These are phyloP conservation scores for Phytophthora rubi DNA, from an alignment of 352 stramenopile genomes.

Conservation along the genomic window DNA sequence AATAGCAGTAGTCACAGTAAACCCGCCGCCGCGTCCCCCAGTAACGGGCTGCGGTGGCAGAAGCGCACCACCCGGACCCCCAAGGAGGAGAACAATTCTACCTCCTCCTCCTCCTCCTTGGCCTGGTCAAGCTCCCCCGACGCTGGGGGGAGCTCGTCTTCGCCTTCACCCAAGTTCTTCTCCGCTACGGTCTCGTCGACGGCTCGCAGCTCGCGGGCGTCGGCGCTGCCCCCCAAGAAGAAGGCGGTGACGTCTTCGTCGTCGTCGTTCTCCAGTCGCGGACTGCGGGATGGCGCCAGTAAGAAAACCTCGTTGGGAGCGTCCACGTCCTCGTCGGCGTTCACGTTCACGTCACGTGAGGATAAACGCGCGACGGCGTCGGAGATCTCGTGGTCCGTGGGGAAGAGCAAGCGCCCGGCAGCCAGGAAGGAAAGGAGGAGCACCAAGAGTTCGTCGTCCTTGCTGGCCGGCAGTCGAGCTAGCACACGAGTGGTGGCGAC, in stretches of 20 bases:
- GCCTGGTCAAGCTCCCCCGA: slow-evolving; percentile 8
- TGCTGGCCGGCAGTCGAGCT: slow-evolving; percentile 14
- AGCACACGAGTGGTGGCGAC: slow-evolving; percentile 14
- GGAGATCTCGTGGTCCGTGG: slow-evolving; percentile 42
- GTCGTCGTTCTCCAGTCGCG: slow-evolving; percentile 18
- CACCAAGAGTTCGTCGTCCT: slow-evolving; percentile 29
- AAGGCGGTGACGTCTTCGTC: slow-evolving; percentile 15
- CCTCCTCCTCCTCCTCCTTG: background rate
- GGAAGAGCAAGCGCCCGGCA: slow-evolving; percentile 42
- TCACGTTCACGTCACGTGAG: slow-evolving; percentile 30
- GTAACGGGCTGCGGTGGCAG: slow-evolving; percentile 50
- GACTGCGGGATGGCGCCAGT: slow-evolving; percentile 16
- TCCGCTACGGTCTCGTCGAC: background rate
- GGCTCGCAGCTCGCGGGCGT: slow-evolving; percentile 6
- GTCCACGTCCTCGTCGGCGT: slow-evolving; percentile 25
- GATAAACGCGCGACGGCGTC: slow-evolving; percentile 29
- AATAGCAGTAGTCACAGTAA: slow-evolving; percentile 46
- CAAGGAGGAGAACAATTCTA: background rate
- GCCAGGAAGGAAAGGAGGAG: slow-evolving; percentile 50
- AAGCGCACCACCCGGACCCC: slow-evolving; percentile 42
- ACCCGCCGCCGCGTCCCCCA: slow-evolving; percentile 20
- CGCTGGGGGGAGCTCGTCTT: slow-evolving; percentile 6
- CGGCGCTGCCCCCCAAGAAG: slow-evolving; percentile 29
- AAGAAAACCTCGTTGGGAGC: slow-evolving; percentile 26
- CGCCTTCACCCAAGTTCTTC: slow-evolving; percentile 38